A percentile compares a stretch with the other conserved stretches of the same genome.
These are phyloP conservation scores for Quercus tomentella DNA, from an alignment of 331 rosid genomes.

Conservation along the genomic window DNA sequence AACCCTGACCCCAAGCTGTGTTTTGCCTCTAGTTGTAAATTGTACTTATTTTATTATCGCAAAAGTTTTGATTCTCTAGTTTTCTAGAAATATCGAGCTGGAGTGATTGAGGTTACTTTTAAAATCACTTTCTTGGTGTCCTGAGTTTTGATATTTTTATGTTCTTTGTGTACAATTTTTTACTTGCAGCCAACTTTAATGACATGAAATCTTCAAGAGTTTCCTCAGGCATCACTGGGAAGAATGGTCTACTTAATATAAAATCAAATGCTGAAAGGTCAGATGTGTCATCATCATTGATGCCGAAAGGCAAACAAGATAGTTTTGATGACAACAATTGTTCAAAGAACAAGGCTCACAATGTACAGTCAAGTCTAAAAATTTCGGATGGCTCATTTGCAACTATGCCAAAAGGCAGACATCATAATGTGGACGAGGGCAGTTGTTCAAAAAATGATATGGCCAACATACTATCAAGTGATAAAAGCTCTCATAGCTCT, in stretches of 20 bases:
- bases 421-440: slow-evolving; percentile 13
- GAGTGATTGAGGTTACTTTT: background rate
- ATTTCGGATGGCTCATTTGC: slow-evolving; percentile 26
- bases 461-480: slow-evolving; percentile 27
- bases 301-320: slow-evolving; percentile 26
- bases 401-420: slow-evolving; percentile 25
- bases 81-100: background rate
- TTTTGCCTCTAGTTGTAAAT: background rate
- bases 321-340: slow-evolving; percentile 21
- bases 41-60: background rate
- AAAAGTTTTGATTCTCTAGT: background rate
- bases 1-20: background rate
- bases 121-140: background rate
- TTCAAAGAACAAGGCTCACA: slow-evolving; percentile 18
- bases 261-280: slow-evolving; percentile 39
- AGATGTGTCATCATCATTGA: slow-evolving; percentile 31
- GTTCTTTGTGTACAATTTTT: background rate
- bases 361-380: slow-evolving; percentile 25
- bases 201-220: slow-evolving; percentile 37
- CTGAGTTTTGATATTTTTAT: background rate
- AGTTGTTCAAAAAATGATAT: slow-evolving; percentile 27
- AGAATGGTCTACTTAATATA: slow-evolving; percentile 21
- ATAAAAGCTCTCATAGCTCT: slow-evolving; percentile 33
- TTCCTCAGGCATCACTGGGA: slow-evolving; percentile 33
- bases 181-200: slow-evolving; percentile 41